Evolutionary conservation across 2,329 filamentous ascomycete genomes (phyloP), one percentile per base, ranked within the genome.

Genomic region (Trichophyton simii): DNA sequence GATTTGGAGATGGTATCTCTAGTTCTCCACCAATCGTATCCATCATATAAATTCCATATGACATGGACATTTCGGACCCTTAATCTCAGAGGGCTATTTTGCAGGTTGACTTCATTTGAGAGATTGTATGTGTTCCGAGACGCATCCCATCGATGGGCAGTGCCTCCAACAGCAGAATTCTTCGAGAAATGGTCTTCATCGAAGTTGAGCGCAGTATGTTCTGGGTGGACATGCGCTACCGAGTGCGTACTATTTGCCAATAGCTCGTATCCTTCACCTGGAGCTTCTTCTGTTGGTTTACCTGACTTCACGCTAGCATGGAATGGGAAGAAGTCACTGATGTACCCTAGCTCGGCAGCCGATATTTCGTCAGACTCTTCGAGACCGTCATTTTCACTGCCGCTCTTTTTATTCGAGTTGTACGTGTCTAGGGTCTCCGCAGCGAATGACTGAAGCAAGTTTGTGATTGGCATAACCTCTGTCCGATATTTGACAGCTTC

Each of bases 11-110:
- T 96, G 3, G 87, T 84, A 64, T 94, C 87, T 50, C 92, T 83
- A 0, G 95, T 99, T 50, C 84, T 82, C 67, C 86, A 83, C 95
- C 95, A 99, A 73, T 99, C 95, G 71, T 96, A 99, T 1, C 94
- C 94, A 76, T 99, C 94, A 72, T 94, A 96, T 0, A 99, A 78
- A 69, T 99, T 95, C 94, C 94, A 99, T 63, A 97, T 96, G 59
- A 96, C 78, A 71, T 97, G 90, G 4, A 96, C 86, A 69, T 96
- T 90, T 28, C 89, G 86, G 15, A 97, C 82, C 3, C 85, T 84
- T 2, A 96, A 79, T 65, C 85, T 86, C 13, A 99, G 75, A 4
- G 92, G 89, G 64, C 87, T 89, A 60, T 79, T 80, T 44, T 80
- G 79, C 7, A 86, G 77, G 64, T 86, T 84, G 8, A 77, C 72